Evolutionary conservation across 148 eudicot species (phyloP).

Genomic region (Diospyros kaki): DNA sequence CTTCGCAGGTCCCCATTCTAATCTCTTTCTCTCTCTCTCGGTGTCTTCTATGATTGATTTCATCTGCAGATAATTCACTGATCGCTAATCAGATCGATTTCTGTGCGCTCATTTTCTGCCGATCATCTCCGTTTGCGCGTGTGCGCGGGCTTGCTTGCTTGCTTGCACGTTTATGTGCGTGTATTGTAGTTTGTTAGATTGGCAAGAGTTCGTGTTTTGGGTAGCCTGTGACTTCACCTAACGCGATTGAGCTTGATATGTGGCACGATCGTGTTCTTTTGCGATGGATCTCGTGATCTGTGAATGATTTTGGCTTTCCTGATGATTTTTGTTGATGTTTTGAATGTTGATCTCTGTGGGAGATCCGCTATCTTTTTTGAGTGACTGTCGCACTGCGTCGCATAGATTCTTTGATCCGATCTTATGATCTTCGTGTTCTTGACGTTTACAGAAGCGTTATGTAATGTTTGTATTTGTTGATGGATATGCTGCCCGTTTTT

Average conservation of each 20-base stretch:
- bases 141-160: not conserved
- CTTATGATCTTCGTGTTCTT: not conserved
- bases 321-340: not conserved
- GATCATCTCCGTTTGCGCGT: not conserved
- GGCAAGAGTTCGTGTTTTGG: not conserved
- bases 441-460: not conserved
- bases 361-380: not conserved
- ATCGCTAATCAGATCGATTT: not conserved
- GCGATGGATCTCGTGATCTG: constrained; percentile 1
- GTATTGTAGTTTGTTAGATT: not conserved
- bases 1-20: constrained; percentile 25
- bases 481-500: not conserved
- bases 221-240: not conserved
- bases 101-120: not conserved
- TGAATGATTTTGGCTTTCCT: not conserved
- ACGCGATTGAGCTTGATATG: not conserved
- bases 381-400: not conserved
- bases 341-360: not conserved
- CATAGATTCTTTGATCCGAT: not conserved
- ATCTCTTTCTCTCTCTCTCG: not conserved
- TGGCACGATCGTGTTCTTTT: not conserved
- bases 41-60: not conserved
- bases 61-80: too few relatives aligned
- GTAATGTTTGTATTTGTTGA: not conserved
- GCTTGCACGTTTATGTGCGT: not conserved